Evolutionary conservation across 768 basidiomycete genomes (phyloP).

Genomic region (Coprinellus aureogranulatus): DNA sequence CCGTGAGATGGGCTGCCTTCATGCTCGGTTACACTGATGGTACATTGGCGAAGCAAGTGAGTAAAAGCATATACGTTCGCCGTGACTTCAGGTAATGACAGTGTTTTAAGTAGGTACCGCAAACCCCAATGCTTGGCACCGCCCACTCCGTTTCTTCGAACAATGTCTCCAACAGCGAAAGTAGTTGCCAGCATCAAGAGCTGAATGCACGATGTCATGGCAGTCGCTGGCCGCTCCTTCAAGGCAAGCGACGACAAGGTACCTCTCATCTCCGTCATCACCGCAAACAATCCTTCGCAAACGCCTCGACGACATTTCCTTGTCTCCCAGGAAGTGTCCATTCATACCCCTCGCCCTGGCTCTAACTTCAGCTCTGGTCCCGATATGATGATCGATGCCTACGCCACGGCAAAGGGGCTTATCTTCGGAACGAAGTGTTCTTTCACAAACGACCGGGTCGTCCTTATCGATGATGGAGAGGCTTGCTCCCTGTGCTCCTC

Average conservation of each 20-base stretch:
- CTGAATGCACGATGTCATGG: conserved; percentile 6
- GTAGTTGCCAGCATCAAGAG: conserved; percentile 4
- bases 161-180: background rate
- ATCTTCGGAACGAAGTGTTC: conserved; percentile 1
- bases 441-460: background rate
- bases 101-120: background rate
- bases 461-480: background rate
- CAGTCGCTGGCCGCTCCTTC: conserved; percentile 9
- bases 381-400: conserved; percentile 6
- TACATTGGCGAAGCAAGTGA: background rate
- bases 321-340: background rate
- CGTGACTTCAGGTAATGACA: background rate
- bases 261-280: conserved; percentile 4
- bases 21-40: conserved; percentile 5
- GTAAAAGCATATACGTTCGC: background rate
- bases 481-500: background rate
- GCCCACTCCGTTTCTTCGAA: background rate
- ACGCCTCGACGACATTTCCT: conserved; percentile 1
- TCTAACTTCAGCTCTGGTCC: conserved; percentile 2
- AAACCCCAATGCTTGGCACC: background rate
- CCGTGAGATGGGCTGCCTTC: conserved; percentile 9
- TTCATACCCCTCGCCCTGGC: conserved; percentile 2
- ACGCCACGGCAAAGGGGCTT: conserved; percentile 1
- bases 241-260: background rate
- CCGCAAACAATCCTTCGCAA: background rate